Evolutionary conservation across 129 eudicot species (phyloP).

Genomic region (Oenanthe sinensis): DNA sequence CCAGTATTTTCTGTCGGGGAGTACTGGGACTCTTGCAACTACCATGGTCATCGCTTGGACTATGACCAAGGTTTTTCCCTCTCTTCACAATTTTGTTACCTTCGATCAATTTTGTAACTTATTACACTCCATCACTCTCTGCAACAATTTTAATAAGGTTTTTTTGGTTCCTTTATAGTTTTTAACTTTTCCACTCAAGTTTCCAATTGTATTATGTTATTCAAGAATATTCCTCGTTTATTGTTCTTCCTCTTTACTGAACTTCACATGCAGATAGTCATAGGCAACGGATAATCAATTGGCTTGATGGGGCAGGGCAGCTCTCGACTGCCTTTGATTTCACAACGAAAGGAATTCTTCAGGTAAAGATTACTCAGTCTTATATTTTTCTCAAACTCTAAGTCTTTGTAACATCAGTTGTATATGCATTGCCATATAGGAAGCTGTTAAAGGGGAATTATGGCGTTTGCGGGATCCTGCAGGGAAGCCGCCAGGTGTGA

Average conservation of each 20-base stretch:
- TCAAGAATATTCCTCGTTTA: too few species aligned
- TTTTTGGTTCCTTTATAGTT: neutral
- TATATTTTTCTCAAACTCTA: neutral
- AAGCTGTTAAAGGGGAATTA: constrained; percentile 79
- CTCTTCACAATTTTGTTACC: neutral
- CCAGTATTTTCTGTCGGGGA: constrained; percentile 82
- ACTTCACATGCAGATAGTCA: constrained; percentile 68
- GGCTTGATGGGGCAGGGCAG: constrained; percentile 83
- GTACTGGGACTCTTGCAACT: constrained; percentile 86
- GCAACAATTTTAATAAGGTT: neutral
- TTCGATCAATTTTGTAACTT: neutral
- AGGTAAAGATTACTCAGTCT: constrained; percentile 26
- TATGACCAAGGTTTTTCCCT: constrained; percentile 67
- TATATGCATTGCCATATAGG: constrained; percentile 32
- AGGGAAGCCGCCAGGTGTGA: constrained; percentile 93
- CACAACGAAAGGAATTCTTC: constrained; percentile 93
- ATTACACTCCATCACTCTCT: neutral
- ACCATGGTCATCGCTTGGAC: constrained; percentile 53
- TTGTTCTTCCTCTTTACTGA: neutral
- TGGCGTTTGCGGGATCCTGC: constrained; percentile 91
- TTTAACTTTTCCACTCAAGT: neutral
- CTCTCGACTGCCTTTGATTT: constrained; percentile 87
- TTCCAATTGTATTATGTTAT: neutral
- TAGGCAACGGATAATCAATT: constrained; percentile 79
- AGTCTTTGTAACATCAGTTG: neutral